These are phyloP conservation scores for Camellia lanceoleosa DNA, from an alignment of 148 eudicot species.

Conservation along the genomic window DNA sequence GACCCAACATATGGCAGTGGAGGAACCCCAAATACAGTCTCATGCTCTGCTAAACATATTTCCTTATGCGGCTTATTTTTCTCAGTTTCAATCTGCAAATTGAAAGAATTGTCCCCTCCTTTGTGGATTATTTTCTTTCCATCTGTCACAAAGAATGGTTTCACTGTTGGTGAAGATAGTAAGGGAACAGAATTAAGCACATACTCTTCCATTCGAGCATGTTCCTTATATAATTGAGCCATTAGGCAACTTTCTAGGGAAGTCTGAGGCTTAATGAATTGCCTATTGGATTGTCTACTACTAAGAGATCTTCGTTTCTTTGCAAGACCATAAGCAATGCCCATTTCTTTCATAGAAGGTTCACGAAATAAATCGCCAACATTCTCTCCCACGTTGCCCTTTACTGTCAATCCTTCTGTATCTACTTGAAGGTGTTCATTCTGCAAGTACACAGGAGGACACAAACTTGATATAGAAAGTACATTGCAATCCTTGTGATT, in stretches of 20 bases:
- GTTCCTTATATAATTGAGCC: constrained; percentile 72
- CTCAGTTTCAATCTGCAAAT: constrained; percentile 19
- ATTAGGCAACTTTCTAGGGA: constrained; percentile 83
- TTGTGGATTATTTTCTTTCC: constrained; percentile 65
- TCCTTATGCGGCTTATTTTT: constrained; percentile 24
- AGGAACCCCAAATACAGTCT: constrained; percentile 50
- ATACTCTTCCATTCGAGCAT: constrained; percentile 45
- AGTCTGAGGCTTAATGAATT: constrained; percentile 52
- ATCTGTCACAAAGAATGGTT: constrained; percentile 73
- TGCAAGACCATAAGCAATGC: constrained; percentile 29
- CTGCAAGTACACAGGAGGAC: constrained; percentile 21
- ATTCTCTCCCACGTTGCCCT: constrained; percentile 27
- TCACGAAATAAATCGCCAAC: constrained; percentile 24
- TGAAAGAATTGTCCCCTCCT: constrained; percentile 28
- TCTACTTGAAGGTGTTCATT: constrained; percentile 22
- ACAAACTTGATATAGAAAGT: constrained; percentile 25
- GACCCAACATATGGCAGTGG: constrained; percentile 34
- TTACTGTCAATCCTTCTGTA: constrained; percentile 24
- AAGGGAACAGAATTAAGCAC: constrained; percentile 33
- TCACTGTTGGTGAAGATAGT: constrained; percentile 46
- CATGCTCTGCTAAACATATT: constrained; percentile 24
- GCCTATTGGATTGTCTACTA: constrained; percentile 40
- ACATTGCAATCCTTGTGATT: constrained; percentile 13
- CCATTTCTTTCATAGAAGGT: constrained; percentile 32
- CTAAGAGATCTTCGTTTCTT: constrained; percentile 41